phyloP scores from a whole-genome alignment of 2,329 filamentous ascomycete genomes.

The Epichloe sibirici region DNA sequence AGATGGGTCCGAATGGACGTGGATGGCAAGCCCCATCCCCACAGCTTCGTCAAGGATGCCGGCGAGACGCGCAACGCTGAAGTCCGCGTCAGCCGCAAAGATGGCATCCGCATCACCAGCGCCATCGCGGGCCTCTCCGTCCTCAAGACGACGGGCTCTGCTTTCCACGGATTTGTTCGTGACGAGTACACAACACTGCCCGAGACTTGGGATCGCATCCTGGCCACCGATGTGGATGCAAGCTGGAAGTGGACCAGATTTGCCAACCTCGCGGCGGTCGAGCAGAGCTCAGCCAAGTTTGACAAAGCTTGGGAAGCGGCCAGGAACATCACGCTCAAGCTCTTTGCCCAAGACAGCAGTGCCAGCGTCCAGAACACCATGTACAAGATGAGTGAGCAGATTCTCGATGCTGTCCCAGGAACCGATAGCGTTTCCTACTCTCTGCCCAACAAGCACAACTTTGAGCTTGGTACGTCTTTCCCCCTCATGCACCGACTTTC shows the following conservation, averaged over 20 bases:
- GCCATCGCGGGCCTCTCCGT: slow-evolving; percentile 74
- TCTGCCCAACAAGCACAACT: slow-evolving; percentile 97
- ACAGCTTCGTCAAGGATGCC: slow-evolving; percentile 87
- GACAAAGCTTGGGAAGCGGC: slow-evolving; percentile 67
- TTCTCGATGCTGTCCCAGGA: slow-evolving; percentile 62
- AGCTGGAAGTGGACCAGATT: slow-evolving; percentile 78
- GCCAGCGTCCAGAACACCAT: slow-evolving; percentile 94
- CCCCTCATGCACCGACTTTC: not conserved
- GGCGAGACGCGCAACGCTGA: slow-evolving; percentile 78
- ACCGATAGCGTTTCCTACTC: slow-evolving; percentile 67
- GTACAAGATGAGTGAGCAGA: slow-evolving; percentile 95
- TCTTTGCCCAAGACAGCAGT: slow-evolving; percentile 80
- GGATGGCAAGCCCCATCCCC: slow-evolving; percentile 82
- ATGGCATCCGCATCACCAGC: slow-evolving; percentile 64
- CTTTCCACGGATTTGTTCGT: slow-evolving; percentile 86
- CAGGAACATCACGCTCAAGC: slow-evolving; percentile 77
- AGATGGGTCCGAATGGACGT: slow-evolving; percentile 84
- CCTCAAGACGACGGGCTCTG: slow-evolving; percentile 90
- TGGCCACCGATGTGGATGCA: slow-evolving; percentile 85
- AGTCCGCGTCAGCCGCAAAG: slow-evolving; percentile 51
- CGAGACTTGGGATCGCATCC: slow-evolving; percentile 89
- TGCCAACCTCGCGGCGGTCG: slow-evolving; percentile 52
- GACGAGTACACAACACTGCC: slow-evolving; percentile 87
- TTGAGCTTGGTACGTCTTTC: slow-evolving; percentile 65
- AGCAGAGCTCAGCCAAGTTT: slow-evolving; percentile 52